Base-by-base conservation (phyloP, 768 basidiomycete genomes). In the Tulasnella sp. region DNA sequence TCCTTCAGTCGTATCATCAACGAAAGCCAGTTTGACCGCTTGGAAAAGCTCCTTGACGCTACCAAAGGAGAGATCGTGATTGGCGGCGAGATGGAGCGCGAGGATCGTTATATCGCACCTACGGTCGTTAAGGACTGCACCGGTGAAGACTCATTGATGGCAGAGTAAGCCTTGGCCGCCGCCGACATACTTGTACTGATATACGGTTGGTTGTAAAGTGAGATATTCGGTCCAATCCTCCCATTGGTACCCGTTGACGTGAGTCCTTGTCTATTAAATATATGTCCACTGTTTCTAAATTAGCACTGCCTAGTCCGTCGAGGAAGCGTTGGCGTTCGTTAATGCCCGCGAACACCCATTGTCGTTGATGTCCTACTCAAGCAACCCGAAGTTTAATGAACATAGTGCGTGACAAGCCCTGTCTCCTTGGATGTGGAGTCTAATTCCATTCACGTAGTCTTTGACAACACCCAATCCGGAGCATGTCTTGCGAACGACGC, bases 281-380 rank as follows among this genome's bases (percentile, higher is more conserved):
- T 55, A 43, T 41, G 19, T 42, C 3, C 21, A 54, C 7, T 46
- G 32, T 6, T 49, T 36, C n/a, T 25, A 17, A 8, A 8, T 32
- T 5, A 12, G 17, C 11, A 25, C 23, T 43, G 1, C 42, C 31
- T 32, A 62, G 59, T 42, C 43, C 27, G 21, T 64, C 21, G 62
- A 67, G 2, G 61, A 65, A 7, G 68, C 68, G 15, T 57, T 68
- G 21, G 59, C 49, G 7, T 54, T 63, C 42, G 62, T 69, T 46
- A 64, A 63, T 37, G 21, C 21, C 49, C 83, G 81, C 17, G 73
- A 76, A 35, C 73, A 77, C 57, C 78, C 85, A 1, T 72, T 86
- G 4, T 78, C 78, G 2, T 39, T 85, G 21, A 86, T 86, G 61
- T 72, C 71, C 0, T 88, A 86, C 66, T 80, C 78, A 0, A 74